These are phyloP conservation scores for Coleophoma cylindrospora DNA, from an alignment of 2,329 filamentous ascomycete genomes.

Conservation along the genomic window DNA sequence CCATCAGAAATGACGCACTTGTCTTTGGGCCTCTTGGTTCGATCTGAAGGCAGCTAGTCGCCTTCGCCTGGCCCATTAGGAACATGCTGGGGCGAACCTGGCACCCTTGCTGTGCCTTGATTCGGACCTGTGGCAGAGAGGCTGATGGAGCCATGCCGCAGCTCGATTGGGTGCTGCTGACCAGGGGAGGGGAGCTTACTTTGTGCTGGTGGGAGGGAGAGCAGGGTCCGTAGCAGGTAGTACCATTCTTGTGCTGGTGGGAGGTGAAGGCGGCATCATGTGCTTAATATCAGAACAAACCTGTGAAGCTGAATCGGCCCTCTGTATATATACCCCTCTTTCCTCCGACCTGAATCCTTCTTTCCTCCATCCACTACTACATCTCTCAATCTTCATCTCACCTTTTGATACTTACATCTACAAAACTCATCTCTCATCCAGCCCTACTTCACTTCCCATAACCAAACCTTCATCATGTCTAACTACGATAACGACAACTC, in stretches of 20 bases:
- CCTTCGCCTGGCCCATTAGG: too few species aligned
- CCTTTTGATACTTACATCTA: not conserved
- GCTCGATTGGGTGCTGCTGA: too few species aligned
- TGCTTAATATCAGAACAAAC: not conserved
- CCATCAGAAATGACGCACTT: too few species aligned
- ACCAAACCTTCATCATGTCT: constrained; percentile 21
- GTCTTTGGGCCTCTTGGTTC: too few species aligned
- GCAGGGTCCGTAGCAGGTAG: too few species aligned
- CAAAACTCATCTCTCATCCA: constrained; percentile 5
- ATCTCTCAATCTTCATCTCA: constrained; percentile 1
- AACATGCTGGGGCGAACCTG: too few species aligned
- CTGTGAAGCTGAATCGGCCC: not conserved
- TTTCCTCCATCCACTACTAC: not conserved
- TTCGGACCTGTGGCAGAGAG: too few species aligned
- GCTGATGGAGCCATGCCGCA: too few species aligned
- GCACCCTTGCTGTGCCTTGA: too few species aligned
- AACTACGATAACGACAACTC: constrained; percentile 24
- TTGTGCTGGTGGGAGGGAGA: too few species aligned
- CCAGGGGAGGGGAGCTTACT: too few species aligned
- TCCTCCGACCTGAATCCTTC: not conserved
- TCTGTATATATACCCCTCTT: not conserved
- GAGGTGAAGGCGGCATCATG: not conserved
- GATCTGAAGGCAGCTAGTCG: too few species aligned
- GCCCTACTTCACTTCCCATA: not conserved
- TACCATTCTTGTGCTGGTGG: not conserved